These are phyloP conservation scores for Ceratocystis destructans DNA, from an alignment of 2,329 filamentous ascomycete genomes.

Conservation along the genomic window DNA sequence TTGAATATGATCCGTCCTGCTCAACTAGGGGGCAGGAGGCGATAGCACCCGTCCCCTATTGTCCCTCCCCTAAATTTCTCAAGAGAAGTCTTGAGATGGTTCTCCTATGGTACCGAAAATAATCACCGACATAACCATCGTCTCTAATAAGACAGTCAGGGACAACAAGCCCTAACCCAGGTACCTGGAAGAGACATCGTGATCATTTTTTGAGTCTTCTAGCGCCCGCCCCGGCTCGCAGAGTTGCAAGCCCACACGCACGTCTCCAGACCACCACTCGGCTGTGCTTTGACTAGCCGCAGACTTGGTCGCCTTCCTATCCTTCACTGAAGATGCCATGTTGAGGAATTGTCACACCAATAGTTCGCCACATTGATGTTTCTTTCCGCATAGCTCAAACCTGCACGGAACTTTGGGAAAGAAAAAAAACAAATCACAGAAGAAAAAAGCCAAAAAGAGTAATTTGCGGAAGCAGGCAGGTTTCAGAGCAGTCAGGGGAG, in stretches of 20 bases:
- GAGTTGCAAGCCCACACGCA: neutral
- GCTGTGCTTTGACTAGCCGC: neutral
- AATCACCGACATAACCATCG: neutral
- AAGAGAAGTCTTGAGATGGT: too few species aligned
- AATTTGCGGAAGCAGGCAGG: slow-evolving; percentile 5
- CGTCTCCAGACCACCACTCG: neutral
- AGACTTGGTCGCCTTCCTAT: too few species aligned
- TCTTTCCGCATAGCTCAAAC: neutral
- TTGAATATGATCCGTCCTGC: too few species aligned
- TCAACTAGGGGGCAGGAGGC: too few species aligned
- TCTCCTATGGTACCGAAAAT: too few species aligned
- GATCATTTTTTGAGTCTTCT: neutral
- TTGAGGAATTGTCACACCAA: neutral
- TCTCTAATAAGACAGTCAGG: neutral
- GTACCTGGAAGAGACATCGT: neutral
- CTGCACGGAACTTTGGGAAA: neutral
- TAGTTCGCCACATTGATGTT: neutral
- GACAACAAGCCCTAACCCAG: neutral
- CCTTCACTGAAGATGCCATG: neutral
- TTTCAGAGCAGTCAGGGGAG: neutral
- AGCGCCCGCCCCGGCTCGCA: neutral
- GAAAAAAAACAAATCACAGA: neutral
- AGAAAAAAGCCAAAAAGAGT: slow-evolving; percentile 5
- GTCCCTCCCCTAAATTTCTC: too few species aligned
- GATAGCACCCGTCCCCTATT: too few species aligned